phyloP scores from a whole-genome alignment of 2,329 filamentous ascomycete genomes.

The Cryoendolithus antarcticus region DNA sequence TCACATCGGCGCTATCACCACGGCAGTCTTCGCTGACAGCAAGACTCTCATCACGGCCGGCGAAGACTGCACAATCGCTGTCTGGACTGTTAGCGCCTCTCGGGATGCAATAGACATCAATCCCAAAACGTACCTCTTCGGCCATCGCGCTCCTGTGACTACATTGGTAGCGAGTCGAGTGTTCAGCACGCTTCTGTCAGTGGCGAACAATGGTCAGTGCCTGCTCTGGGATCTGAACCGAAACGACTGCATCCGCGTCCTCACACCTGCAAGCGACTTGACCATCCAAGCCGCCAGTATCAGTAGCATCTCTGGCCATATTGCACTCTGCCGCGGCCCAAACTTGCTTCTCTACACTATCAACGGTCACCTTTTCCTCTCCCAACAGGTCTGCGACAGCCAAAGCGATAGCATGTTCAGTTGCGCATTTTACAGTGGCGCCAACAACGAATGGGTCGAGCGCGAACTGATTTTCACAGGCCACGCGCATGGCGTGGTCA shows the following conservation, averaged over 20 bases:
- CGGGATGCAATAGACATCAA: constrained; percentile 63
- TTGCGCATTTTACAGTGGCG: constrained; percentile 87
- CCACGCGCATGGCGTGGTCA: constrained; percentile 71
- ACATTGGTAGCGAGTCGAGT: constrained; percentile 74
- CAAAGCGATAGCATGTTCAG: constrained; percentile 59
- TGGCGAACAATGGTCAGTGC: constrained; percentile 67
- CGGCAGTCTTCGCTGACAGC: constrained; percentile 74
- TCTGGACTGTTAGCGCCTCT: constrained; percentile 55
- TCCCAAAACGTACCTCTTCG: constrained; percentile 71
- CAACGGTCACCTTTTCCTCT: constrained; percentile 71
- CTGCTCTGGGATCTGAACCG: constrained; percentile 93
- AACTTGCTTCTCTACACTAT: constrained; percentile 71
- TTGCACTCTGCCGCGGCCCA: constrained; percentile 68
- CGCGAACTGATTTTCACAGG: constrained; percentile 80
- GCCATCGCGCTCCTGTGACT: constrained; percentile 74
- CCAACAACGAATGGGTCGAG: constrained; percentile 83
- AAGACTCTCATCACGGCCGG: constrained; percentile 85
- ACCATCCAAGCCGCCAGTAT: constrained; percentile 61
- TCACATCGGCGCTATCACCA: constrained; percentile 80
- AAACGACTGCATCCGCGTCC: constrained; percentile 57
- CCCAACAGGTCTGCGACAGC: constrained; percentile 64
- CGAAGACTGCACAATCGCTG: constrained; percentile 79
- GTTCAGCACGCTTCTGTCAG: constrained; percentile 77
- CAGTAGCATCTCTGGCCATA: constrained; percentile 83
- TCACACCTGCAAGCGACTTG: constrained; percentile 42